Conservation (phyloP, 108 stramenopile genomes). For the Cyclotella sp. region DNA sequence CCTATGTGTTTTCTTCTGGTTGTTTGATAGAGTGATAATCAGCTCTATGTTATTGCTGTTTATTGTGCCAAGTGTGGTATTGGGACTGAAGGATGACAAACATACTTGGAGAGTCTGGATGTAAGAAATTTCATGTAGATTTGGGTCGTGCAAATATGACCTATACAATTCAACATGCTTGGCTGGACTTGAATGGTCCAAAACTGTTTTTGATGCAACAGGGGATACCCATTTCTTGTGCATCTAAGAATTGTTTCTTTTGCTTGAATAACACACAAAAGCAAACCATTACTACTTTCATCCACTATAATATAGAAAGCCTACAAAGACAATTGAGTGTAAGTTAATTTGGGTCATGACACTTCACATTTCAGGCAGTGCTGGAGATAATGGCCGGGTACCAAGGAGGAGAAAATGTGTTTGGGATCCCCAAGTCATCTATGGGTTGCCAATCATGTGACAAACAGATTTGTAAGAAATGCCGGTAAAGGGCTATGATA, state of each 20-base stretch:
- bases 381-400: too few species aligned
- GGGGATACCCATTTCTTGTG: constrained; percentile 1
- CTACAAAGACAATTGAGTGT: too few species aligned
- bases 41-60: constrained; percentile 2
- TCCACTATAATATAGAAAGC: too few species aligned
- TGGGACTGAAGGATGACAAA: neutral
- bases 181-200: neutral
- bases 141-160: neutral
- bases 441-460: too few species aligned
- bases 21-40: neutral
- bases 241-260: constrained; percentile 13
- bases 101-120: neutral
- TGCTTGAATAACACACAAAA: constrained; percentile 21
- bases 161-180: neutral
- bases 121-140: neutral
- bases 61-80: constrained; percentile 1
- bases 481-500: too few species aligned
- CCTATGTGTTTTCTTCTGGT: neutral
- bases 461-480: too few species aligned
- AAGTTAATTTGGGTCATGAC: too few species aligned
- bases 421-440: too few species aligned
- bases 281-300: too few species aligned
- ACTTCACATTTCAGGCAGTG: too few species aligned
- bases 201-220: neutral
- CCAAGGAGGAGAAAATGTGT: too few species aligned